Conservation (phyloP, 2,329 filamentous ascomycete genomes). For the Trichoderma breve region DNA sequence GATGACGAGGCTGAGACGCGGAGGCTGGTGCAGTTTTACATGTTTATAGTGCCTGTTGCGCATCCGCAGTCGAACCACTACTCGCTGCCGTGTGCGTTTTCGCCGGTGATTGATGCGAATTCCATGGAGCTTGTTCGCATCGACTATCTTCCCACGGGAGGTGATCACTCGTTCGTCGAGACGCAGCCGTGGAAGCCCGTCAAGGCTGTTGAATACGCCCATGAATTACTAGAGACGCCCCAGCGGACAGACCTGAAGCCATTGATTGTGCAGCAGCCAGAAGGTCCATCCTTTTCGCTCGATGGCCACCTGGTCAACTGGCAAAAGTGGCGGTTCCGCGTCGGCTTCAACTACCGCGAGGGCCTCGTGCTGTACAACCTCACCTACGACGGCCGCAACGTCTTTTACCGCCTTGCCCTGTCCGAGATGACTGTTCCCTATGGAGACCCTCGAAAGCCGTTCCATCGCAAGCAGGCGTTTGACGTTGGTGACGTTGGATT, state of each 20-base stretch:
- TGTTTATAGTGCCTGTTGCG: conserved; percentile 40
- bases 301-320: conserved; percentile 50
- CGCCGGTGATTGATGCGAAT: conserved; percentile 56
- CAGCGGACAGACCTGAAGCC: conserved; percentile 60
- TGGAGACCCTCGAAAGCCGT: conserved; percentile 62
- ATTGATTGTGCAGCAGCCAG: conserved; percentile 67
- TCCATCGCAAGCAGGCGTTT: conserved; percentile 68
- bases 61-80: conserved; percentile 62
- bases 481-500: conserved; percentile 69
- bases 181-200: conserved; percentile 39
- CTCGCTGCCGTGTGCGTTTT: conserved; percentile 57
- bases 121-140: conserved; percentile 55
- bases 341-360: conserved; percentile 68
- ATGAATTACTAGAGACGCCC: conserved; percentile 49
- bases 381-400: conserved; percentile 62
- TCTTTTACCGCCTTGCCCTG: conserved; percentile 65
- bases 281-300: conserved; percentile 65
- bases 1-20: conserved; percentile 38
- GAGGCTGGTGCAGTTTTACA: conserved; percentile 49
- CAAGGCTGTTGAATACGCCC: conserved; percentile 52
- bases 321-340: conserved; percentile 68
- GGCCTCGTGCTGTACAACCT: conserved; percentile 70
- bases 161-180: conserved; percentile 44
- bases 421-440: conserved; percentile 71
- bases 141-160: conserved; percentile 54